Conservation (phyloP, 495 filamentous ascomycete species). For the Bombardia bombarda region DNA sequence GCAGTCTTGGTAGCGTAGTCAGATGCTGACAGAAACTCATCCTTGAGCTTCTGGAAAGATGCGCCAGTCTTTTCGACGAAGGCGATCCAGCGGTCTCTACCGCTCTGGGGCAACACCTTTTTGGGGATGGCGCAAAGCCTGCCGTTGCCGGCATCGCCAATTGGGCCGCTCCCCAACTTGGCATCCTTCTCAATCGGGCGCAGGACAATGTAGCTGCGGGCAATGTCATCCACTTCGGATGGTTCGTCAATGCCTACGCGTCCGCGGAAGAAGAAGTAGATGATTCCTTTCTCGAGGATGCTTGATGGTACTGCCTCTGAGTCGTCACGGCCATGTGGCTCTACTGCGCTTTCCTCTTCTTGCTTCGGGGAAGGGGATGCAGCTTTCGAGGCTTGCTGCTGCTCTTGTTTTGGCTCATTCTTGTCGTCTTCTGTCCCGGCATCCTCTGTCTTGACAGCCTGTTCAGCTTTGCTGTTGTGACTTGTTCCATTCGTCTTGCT, state of each 20-base stretch:
- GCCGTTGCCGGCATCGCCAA: constrained; percentile 57
- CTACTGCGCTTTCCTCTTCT: constrained; percentile 9
- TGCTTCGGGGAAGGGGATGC: neutral
- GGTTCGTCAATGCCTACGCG: constrained; percentile 70
- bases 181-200: constrained; percentile 65
- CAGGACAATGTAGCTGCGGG: constrained; percentile 75
- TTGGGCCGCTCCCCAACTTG: constrained; percentile 53
- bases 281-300: constrained; percentile 83
- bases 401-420: neutral
- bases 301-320: constrained; percentile 49
- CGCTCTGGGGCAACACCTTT: constrained; percentile 70
- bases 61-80: constrained; percentile 75
- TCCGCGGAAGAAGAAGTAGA: constrained; percentile 87
- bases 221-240: constrained; percentile 60
- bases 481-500: no score
- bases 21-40: constrained; percentile 55
- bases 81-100: constrained; percentile 65
- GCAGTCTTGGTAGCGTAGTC: constrained; percentile 73
- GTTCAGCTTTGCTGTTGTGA: no score
- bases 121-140: constrained; percentile 78
- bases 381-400: neutral
- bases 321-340: constrained; percentile 10
- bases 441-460: no score
- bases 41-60: constrained; percentile 62
- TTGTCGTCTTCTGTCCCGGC: neutral